phyloP scores from a whole-genome alignment of 352 stramenopile species.

The Globisporangium spinosum region DNA sequence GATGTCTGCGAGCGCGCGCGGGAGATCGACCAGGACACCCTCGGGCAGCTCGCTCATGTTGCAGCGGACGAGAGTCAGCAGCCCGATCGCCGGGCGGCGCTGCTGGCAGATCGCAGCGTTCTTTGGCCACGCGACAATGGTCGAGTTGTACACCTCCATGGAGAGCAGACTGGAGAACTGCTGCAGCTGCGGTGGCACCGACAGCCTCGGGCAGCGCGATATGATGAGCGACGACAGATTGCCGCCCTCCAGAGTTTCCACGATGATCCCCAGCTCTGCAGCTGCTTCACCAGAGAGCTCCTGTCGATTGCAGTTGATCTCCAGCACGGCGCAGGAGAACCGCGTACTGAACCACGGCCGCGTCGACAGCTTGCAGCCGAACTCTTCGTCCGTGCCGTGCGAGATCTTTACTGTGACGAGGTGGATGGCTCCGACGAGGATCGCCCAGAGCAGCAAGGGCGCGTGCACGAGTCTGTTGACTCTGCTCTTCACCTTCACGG shows the following conservation, averaged over 20 bases:
- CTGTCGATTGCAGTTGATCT: conserved; percentile 20
- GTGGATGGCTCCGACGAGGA: conserved; percentile 19
- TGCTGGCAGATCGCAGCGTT: conserved; percentile 20
- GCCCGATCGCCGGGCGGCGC: conserved; percentile 14
- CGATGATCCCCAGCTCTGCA: conserved; percentile 12
- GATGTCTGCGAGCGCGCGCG: conserved; percentile 13
- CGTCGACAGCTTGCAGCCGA: conserved; percentile 26
- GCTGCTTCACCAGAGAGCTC: conserved; percentile 8
- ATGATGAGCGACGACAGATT: conserved; percentile 27
- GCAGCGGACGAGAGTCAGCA: conserved; percentile 9
- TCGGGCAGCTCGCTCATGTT: conserved; percentile 13
- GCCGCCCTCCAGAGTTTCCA: conserved; percentile 18
- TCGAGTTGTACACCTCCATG: conserved; percentile 35
- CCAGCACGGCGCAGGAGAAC: conserved; percentile 19
- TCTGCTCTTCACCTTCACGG: conserved; percentile 5
- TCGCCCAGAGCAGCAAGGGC: conserved; percentile 30
- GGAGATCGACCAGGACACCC: conserved; percentile 7
- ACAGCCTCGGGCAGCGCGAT: conserved; percentile 24
- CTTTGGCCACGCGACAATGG: conserved; percentile 22
- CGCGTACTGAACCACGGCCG: conserved; percentile 25
- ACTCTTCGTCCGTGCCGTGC: conserved; percentile 11
- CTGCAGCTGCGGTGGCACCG: conserved; percentile 22
- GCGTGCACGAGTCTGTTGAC: conserved; percentile 15
- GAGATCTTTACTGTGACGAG: conserved; percentile 14
- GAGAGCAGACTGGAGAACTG: conserved; percentile 25